A percentile compares a stretch with the other conserved stretches of the same genome.
Evolutionary conservation across 257 asterid genomes (phyloP).

Genomic region (Craterostigma plantagineum): DNA sequence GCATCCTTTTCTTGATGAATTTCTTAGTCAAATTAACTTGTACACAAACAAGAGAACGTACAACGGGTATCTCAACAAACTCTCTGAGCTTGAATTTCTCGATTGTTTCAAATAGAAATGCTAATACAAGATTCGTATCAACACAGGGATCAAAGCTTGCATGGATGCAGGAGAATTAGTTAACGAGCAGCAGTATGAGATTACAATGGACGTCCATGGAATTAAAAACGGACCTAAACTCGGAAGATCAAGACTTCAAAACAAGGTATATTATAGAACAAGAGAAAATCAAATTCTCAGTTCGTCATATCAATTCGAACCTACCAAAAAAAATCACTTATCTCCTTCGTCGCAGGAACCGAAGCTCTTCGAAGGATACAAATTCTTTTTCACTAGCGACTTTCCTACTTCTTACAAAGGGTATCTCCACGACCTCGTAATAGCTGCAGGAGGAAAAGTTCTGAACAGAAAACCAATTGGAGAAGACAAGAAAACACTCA

Average conservation of each 20-base stretch:
- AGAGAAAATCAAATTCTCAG: not conserved
- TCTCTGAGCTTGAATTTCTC: too few relatives aligned
- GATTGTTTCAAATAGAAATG: too few relatives aligned
- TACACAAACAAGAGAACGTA: too few relatives aligned
- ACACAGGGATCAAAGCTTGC: constrained; percentile 74
- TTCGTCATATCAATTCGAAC: not conserved
- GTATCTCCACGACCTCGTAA: constrained; percentile 63
- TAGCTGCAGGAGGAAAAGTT: constrained; percentile 74
- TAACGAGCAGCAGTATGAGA: constrained; percentile 58
- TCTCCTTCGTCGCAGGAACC: constrained; percentile 48
- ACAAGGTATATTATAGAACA: constrained; percentile 39
- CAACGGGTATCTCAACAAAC: too few relatives aligned
- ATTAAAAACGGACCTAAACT: constrained; percentile 57
- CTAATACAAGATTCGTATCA: not conserved
- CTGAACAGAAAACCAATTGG: constrained; percentile 60
- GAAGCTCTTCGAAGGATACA: constrained; percentile 54
- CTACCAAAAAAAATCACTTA: not conserved
- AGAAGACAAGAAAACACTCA: constrained; percentile 21
- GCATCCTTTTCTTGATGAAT: constrained; percentile 10
- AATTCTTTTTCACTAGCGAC: constrained; percentile 56
- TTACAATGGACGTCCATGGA: constrained; percentile 62
- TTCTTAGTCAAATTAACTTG: too few relatives aligned
- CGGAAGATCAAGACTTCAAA: constrained; percentile 57
- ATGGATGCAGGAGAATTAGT: constrained; percentile 39
- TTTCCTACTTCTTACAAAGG: constrained; percentile 53